These are phyloP conservation scores for Pyracantha coccinea DNA, from an alignment of 331 rosid species.

Conservation along the genomic window DNA sequence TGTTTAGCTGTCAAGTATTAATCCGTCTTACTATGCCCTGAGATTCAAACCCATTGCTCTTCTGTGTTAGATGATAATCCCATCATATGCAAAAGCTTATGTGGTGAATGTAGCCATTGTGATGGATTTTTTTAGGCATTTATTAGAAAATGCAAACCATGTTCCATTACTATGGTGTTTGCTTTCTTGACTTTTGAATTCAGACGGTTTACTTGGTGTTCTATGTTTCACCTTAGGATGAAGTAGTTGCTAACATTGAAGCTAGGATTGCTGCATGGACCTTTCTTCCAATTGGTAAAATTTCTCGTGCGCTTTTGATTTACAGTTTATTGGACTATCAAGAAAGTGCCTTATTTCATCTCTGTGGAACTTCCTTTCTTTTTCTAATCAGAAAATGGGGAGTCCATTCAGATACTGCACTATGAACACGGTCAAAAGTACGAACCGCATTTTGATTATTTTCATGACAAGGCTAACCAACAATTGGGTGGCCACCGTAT, in stretches of 20 bases:
- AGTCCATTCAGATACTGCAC: conserved; percentile 80
- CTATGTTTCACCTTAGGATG: conserved; percentile 50
- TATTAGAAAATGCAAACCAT: too few species aligned
- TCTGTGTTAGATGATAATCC: too few species aligned
- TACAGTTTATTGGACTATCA: not conserved
- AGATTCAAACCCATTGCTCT: not conserved
- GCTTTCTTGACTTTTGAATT: not conserved
- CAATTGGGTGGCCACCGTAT: conserved; percentile 81
- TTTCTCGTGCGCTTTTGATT: not conserved
- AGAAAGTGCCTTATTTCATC: not conserved
- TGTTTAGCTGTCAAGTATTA: not conserved
- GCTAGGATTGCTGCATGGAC: conserved; percentile 83
- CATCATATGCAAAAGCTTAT: too few species aligned
- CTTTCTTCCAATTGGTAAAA: conserved; percentile 65
- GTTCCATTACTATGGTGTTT: too few species aligned
- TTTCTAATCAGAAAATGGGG: conserved; percentile 73
- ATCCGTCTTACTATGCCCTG: not conserved
- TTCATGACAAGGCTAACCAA: conserved; percentile 83
- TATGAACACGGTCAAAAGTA: conserved; percentile 87
- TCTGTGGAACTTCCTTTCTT: not conserved
- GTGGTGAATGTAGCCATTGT: too few species aligned
- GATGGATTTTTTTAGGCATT: too few species aligned
- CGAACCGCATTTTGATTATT: conserved; percentile 88
- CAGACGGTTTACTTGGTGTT: conserved; percentile 7
- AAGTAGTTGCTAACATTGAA: conserved; percentile 53